Evolutionary conservation across 495 filamentous ascomycete species (phyloP).

Genomic region (Corynascus novoguineensis): DNA sequence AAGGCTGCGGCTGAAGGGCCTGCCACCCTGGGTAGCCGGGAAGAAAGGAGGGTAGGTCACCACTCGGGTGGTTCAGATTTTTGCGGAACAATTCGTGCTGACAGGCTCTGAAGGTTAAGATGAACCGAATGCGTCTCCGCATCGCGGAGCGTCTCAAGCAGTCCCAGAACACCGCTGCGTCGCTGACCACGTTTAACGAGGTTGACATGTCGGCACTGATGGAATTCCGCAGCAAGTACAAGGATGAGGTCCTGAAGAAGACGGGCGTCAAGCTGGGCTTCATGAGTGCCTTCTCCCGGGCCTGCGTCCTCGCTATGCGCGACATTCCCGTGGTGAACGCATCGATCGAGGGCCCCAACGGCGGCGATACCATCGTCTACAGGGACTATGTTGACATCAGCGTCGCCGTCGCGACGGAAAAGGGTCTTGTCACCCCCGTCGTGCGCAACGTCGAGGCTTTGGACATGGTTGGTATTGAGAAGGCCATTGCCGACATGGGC

Average conservation of each 20-base stretch:
- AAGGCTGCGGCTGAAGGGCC: conserved; percentile 36
- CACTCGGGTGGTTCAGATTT: no score
- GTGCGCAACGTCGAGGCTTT: conserved; percentile 87
- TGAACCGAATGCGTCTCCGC: conserved; percentile 98
- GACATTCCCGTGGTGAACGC: conserved; percentile 96
- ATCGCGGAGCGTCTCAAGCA: conserved; percentile 98
- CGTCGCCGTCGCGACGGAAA: conserved; percentile 95
- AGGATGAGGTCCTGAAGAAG: conserved; percentile 92
- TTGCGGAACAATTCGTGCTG: background rate
- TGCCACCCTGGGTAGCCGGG: conserved; percentile 62
- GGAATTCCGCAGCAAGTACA: conserved; percentile 95
- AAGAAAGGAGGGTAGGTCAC: conserved; percentile 79
- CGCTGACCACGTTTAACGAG: conserved; percentile 97
- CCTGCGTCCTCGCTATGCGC: conserved; percentile 86
- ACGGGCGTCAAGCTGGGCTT: conserved; percentile 97
- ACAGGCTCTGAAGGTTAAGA: conserved; percentile 68
- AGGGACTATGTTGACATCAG: conserved; percentile 97
- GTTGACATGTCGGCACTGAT: conserved; percentile 98
- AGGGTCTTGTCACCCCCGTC: conserved; percentile 93
- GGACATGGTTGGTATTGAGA: conserved; percentile 85
- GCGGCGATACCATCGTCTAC: conserved; percentile 97
- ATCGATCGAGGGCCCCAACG: conserved; percentile 90
- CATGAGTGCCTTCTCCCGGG: conserved; percentile 95
- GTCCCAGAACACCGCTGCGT: conserved; percentile 97
- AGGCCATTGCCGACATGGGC: conserved; percentile 85